Base-by-base conservation (phyloP, 305 asterid genomes). In the Galium porrigens region DNA sequence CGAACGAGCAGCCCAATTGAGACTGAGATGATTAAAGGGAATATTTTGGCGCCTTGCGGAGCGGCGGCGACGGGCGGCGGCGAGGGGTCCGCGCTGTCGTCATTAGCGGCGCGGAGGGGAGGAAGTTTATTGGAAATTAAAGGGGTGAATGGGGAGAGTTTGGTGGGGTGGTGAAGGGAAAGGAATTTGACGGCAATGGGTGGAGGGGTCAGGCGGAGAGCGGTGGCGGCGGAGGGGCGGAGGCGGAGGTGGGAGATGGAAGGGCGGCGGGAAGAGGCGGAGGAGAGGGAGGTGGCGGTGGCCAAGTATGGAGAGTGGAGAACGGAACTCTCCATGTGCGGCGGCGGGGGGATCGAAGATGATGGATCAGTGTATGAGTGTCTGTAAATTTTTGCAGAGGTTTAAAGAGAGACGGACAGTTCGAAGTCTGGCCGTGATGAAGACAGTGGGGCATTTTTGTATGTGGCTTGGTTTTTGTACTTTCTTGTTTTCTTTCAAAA, bases 1-100 rank as follows among this genome's bases (percentile, higher is more conserved):
- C 95, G 87, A 61, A 84, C 79, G 58, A 70, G 42, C 68, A 88
- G n/a, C 6, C 97, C 97, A 12, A 88, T 70, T 41, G 92, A 79
- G 33, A 88, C 42, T 0, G 97, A 85, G 58, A 86, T 68, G 1
- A 90, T 20, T 34, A 91, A 78, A n/a, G 95, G 95, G 49, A 85
- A 63, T 59, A 72, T 65, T 66, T 88, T 91, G 22, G 94, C 90
- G 6, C 90, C 90, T 64, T 70, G 84, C 8, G 81, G 74, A 4
- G 77, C 60, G 5, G 72, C 32, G 1, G 78, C 63, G 3, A 70
- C 52, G 0, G 75, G 46, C 5, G 72, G 58, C 27, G 77, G 30
- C 62, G 69, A 53, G 36, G 77, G 76, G 20, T 34, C 6, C 6
- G 61, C 33, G n/a, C 33, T 64, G 58, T 75, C 46, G 70, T 15